Evolutionary conservation across 352 stramenopile genomes (phyloP).

Genomic region (Phytophthora agathidicida): DNA sequence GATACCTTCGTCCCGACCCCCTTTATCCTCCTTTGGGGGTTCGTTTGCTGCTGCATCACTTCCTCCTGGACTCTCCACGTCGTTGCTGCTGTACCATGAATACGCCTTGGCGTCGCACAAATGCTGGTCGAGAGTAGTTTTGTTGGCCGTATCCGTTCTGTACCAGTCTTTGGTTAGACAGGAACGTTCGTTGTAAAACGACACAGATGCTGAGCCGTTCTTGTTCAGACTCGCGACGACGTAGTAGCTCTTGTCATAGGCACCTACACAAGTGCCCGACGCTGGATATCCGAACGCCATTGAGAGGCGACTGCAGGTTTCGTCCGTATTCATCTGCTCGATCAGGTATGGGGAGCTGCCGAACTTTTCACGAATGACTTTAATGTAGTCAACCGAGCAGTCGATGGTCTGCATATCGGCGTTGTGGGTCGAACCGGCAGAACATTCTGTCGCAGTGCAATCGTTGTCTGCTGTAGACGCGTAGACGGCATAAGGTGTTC

Average conservation of each 20-base stretch:
- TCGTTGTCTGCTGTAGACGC: neutral
- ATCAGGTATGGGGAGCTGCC: slow-evolving; percentile 28
- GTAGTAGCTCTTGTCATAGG: slow-evolving; percentile 36
- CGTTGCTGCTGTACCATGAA: slow-evolving; percentile 33
- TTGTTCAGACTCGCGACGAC: slow-evolving; percentile 20
- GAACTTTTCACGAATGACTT: slow-evolving; percentile 24
- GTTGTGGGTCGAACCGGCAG: slow-evolving; percentile 2
- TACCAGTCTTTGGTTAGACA: slow-evolving; percentile 12
- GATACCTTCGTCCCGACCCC: neutral
- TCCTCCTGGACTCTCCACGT: slow-evolving; percentile 6
- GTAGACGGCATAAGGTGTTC: slow-evolving; percentile 23
- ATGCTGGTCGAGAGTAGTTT: slow-evolving; percentile 16
- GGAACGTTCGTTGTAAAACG: slow-evolving; percentile 16
- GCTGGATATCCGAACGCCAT: slow-evolving; percentile 30
- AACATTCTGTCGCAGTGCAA: slow-evolving; percentile 10
- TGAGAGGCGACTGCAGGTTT: slow-evolving; percentile 15
- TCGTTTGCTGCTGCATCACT: slow-evolving; percentile 1
- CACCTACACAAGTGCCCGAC: slow-evolving; percentile 23
- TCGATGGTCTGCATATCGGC: slow-evolving; percentile 28
- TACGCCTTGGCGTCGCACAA: slow-evolving; percentile 16
- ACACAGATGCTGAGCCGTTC: slow-evolving; percentile 28
- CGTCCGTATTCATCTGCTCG: slow-evolving; percentile 17
- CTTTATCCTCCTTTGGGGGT: neutral
- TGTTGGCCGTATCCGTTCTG: slow-evolving; percentile 11
- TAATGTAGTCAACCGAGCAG: slow-evolving; percentile 30